Percentiles rank a stretch among this genome's conserved stretches.
phyloP scores from a whole-genome alignment of 345 rosid species.

The Eucalyptus pumila region DNA sequence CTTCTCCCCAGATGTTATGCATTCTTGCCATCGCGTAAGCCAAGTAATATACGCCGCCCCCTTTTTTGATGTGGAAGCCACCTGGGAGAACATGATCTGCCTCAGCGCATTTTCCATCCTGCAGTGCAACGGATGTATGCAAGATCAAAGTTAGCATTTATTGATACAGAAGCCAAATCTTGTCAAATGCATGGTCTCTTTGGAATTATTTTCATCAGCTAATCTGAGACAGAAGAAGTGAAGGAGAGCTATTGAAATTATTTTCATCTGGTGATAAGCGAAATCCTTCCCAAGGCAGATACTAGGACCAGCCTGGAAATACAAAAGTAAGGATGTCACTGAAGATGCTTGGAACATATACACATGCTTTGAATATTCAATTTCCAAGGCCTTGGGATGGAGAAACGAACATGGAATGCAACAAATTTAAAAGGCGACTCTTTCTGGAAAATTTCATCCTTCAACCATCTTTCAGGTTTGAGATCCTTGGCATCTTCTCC shows the following conservation, averaged over 20 bases:
- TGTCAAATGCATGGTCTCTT: no score
- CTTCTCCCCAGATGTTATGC: conserved; percentile 65
- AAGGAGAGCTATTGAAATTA: conserved; percentile 41
- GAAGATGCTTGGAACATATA: not conserved
- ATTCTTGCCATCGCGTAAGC: conserved; percentile 76
- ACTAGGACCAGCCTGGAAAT: conserved; percentile 66
- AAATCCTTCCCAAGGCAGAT: conserved; percentile 69
- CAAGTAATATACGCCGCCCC: conserved; percentile 37
- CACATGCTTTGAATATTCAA: not conserved
- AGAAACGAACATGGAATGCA: conserved; percentile 37
- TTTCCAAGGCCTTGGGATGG: not conserved
- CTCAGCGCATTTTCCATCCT: conserved; percentile 19
- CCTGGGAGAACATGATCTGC: conserved; percentile 57
- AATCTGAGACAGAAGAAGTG: conserved; percentile 41
- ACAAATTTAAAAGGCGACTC: conserved; percentile 56
- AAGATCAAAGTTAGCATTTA: no score
- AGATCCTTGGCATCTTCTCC: conserved; percentile 62
- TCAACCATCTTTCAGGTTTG: conserved; percentile 72
- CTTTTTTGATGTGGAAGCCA: conserved; percentile 45
- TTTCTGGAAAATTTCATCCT: conserved; percentile 42
- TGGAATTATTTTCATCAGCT: conserved; percentile 19
- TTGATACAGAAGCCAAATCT: no score
- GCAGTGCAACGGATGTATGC: no score
- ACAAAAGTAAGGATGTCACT: not conserved
- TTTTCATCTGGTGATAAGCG: conserved; percentile 73